phyloP scores from a whole-genome alignment of 2,329 filamentous ascomycete species.

The Diaporthe velutina region DNA sequence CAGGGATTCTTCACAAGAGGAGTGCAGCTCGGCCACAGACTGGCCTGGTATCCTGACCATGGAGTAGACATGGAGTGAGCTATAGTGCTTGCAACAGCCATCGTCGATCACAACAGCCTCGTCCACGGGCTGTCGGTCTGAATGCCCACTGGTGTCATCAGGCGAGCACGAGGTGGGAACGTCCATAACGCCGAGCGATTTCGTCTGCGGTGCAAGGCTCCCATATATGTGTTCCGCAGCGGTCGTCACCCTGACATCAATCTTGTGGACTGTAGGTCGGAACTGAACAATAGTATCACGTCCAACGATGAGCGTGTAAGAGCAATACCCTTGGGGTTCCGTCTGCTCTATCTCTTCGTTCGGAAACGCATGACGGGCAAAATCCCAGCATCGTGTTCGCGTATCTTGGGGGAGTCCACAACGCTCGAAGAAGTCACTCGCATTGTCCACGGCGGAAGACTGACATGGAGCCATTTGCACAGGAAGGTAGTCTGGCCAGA shows the following conservation, averaged over 20 bases:
- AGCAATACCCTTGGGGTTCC: slow-evolving; percentile 64
- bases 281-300: slow-evolving; percentile 61
- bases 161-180: not conserved
- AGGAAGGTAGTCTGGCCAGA: not conserved
- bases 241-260: slow-evolving; percentile 54
- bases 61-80: slow-evolving; percentile 53
- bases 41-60: slow-evolving; percentile 58
- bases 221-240: slow-evolving; percentile 57
- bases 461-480: not conserved
- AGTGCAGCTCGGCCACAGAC: slow-evolving; percentile 52
- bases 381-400: slow-evolving; percentile 39
- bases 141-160: not conserved
- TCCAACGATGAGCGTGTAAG: slow-evolving; percentile 60
- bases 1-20: not conserved
- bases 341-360: slow-evolving; percentile 48
- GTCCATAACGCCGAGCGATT: slow-evolving; percentile 51
- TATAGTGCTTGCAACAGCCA: slow-evolving; percentile 20
- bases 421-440: slow-evolving; percentile 37
- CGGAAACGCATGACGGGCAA: slow-evolving; percentile 50
- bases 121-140: slow-evolving; percentile 26
- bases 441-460: not conserved
- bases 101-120: slow-evolving; percentile 39
- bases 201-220: slow-evolving; percentile 56
- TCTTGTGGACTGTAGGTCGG: slow-evolving; percentile 56
- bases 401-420: slow-evolving; percentile 20